Percentiles rank a stretch among this genome's conserved stretches.
Evolutionary conservation across 306 rosid genomes (phyloP).

Genomic region (Ochetophila trinervis): DNA sequence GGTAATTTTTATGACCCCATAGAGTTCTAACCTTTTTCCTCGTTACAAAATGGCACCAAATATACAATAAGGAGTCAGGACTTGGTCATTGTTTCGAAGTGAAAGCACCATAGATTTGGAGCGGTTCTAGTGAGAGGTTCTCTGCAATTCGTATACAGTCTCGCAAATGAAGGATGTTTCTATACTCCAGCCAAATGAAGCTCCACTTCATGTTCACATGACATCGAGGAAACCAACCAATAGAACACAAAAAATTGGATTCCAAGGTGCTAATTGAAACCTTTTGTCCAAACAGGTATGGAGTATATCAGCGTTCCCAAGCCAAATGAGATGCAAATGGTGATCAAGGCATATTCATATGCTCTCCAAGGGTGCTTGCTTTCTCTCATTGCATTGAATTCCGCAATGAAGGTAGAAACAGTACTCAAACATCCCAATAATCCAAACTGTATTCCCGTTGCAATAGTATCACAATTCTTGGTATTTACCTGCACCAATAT

Average conservation of each 20-base stretch:
- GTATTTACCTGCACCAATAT: conserved; percentile 50
- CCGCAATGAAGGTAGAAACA: conserved; percentile 77
- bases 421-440: conserved; percentile 82
- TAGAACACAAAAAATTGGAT: neutral
- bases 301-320: conserved; percentile 65
- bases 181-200: too few relatives aligned
- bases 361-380: conserved; percentile 72
- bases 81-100: neutral
- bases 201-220: too few relatives aligned
- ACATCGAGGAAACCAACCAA: neutral
- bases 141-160: too few relatives aligned
- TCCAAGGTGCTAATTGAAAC: conserved; percentile 21
- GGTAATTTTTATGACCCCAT: too few relatives aligned
- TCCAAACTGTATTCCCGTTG: conserved; percentile 63
- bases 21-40: too few relatives aligned
- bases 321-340: conserved; percentile 50
- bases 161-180: neutral
- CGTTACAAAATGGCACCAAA: neutral
- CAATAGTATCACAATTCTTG: conserved; percentile 47
- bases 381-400: conserved; percentile 79
- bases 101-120: neutral
- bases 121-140: neutral
- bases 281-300: conserved; percentile 64
- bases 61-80: neutral
- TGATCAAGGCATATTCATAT: conserved; percentile 52